Conservation (phyloP, 345 rosid species). For the Triadica sebifera region DNA sequence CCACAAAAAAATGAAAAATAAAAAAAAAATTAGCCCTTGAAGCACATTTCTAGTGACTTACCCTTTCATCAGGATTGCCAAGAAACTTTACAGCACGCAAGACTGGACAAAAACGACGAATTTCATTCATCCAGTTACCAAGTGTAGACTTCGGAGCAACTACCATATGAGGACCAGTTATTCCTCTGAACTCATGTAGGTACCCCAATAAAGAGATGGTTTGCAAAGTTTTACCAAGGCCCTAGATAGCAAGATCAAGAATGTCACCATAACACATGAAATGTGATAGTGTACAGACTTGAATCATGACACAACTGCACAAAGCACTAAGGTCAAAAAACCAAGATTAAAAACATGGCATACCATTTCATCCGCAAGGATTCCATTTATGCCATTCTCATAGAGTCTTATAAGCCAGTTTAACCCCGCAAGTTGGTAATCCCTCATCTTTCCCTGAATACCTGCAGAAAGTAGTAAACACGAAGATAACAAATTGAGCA, state of each 20-base stretch:
- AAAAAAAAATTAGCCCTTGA: too few species aligned
- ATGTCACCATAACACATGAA: background rate
- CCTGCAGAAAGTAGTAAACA: slow-evolving; percentile 37
- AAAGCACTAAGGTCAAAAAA: background rate
- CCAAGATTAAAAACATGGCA: background rate
- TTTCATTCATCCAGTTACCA: slow-evolving; percentile 99
- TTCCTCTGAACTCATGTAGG: slow-evolving; percentile 92
- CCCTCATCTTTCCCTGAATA: slow-evolving; percentile 96
- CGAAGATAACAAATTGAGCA: background rate
- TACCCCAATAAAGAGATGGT: slow-evolving; percentile 92
- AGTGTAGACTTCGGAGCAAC: slow-evolving; percentile 99
- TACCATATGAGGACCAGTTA: slow-evolving; percentile 98
- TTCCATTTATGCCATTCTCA: slow-evolving; percentile 97
- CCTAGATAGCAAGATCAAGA: slow-evolving; percentile 43
- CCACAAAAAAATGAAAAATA: background rate
- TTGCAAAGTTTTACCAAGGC: slow-evolving; percentile 98
- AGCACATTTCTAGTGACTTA: slow-evolving; percentile 24
- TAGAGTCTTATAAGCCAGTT: slow-evolving; percentile 95
- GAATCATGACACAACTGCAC: background rate
- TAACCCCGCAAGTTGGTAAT: slow-evolving; percentile 94
- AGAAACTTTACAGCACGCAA: slow-evolving; percentile 93
- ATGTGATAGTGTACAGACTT: background rate
- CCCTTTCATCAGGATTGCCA: slow-evolving; percentile 99
- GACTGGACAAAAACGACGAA: slow-evolving; percentile 89
- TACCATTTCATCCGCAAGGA: slow-evolving; percentile 98